Percentiles rank a stretch among this genome's conserved stretches.
Evolutionary conservation across 352 stramenopile genomes (phyloP).

Genomic region (Phytophthora palmivora): DNA sequence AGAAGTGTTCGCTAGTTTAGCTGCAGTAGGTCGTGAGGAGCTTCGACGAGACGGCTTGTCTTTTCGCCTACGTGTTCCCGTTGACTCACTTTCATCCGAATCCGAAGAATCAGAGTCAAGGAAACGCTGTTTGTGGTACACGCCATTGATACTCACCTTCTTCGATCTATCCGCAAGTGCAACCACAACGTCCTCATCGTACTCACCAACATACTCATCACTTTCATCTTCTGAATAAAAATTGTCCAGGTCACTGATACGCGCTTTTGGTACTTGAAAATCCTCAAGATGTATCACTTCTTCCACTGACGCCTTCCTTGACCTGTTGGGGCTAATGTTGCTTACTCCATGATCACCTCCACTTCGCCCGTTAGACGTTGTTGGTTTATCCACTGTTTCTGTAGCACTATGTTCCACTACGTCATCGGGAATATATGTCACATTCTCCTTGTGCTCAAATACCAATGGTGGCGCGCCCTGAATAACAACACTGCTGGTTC

Average conservation of each 20-base stretch:
- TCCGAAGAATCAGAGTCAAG: conserved; percentile 70
- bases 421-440: conserved; percentile 11
- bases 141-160: conserved; percentile 34
- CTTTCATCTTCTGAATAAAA: conserved; percentile 87
- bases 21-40: conserved; percentile 7
- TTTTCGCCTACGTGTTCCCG: conserved; percentile 5
- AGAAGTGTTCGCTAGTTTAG: conserved; percentile 14
- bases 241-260: conserved; percentile 65
- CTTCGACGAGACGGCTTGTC: conserved; percentile 6
- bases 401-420: not conserved
- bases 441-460: conserved; percentile 54
- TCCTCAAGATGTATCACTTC: conserved; percentile 73
- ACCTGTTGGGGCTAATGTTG: conserved; percentile 4
- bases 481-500: conserved; percentile 42
- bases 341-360: not conserved
- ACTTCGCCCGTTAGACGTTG: not conserved
- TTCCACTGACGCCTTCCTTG: conserved; percentile 35
- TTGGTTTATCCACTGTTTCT: conserved; percentile 7
- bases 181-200: conserved; percentile 70
- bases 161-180: conserved; percentile 33
- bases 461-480: conserved; percentile 44
- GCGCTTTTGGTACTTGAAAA: conserved; percentile 72
- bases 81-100: conserved; percentile 37
- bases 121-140: conserved; percentile 80
- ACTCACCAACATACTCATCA: conserved; percentile 41